These are phyloP conservation scores for Salix arbutifolia DNA, from an alignment of 345 rosid genomes.

Conservation along the genomic window DNA sequence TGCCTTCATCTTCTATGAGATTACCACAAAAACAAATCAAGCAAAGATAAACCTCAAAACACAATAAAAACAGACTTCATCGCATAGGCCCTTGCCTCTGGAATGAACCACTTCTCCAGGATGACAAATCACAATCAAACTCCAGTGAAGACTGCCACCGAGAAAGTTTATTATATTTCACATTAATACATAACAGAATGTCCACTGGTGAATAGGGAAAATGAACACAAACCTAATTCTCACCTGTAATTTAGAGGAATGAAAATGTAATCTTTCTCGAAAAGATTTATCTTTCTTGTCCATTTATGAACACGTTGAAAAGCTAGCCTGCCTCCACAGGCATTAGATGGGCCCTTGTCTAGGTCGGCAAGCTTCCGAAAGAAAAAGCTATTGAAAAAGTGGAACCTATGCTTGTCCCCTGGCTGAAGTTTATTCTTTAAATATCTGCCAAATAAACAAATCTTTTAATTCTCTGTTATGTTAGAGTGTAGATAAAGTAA, in stretches of 20 bases:
- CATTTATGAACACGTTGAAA: slow-evolving; percentile 88
- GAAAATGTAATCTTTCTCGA: slow-evolving; percentile 85
- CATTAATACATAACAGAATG: slow-evolving; percentile 4
- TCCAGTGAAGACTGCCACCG: slow-evolving; percentile 86
- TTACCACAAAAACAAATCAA: slow-evolving; percentile 8
- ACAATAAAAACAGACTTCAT: slow-evolving; percentile 16
- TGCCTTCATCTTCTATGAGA: slow-evolving; percentile 52
- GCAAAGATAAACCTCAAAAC: not conserved
- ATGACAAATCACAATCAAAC: slow-evolving; percentile 90
- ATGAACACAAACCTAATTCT: slow-evolving; percentile 11
- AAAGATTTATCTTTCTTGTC: slow-evolving; percentile 85
- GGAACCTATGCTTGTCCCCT: slow-evolving; percentile 60
- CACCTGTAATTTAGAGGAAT: slow-evolving; percentile 90
- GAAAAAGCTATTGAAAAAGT: slow-evolving; percentile 95
- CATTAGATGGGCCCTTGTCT: slow-evolving; percentile 85
- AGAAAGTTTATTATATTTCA: slow-evolving; percentile 9
- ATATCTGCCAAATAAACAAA: slow-evolving; percentile 46
- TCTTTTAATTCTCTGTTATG: not conserved
- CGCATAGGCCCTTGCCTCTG: slow-evolving; percentile 32
- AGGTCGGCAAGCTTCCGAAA: slow-evolving; percentile 96
- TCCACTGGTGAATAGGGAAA: slow-evolving; percentile 39
- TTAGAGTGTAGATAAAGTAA: no score
- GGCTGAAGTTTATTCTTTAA: slow-evolving; percentile 61
- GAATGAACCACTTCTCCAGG: slow-evolving; percentile 68
- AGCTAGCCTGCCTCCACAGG: slow-evolving; percentile 81